Conservation (phyloP, 345 rosid genomes). For the Camelina neglecta region DNA sequence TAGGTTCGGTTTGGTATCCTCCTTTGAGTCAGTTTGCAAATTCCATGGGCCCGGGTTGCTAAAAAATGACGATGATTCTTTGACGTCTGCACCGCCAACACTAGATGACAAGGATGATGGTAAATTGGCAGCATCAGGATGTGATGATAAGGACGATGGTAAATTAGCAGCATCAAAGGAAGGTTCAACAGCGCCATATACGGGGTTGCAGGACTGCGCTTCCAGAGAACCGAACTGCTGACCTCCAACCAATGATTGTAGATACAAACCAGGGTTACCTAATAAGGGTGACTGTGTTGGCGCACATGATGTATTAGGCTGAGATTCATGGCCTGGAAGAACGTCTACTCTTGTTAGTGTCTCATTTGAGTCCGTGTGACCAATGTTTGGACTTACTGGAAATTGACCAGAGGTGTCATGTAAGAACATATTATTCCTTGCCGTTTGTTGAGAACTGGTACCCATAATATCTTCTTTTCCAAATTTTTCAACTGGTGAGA, state of each 20-base stretch:
- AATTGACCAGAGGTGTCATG: not conserved
- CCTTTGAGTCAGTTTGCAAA: constrained; percentile 5
- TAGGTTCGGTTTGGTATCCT: not conserved
- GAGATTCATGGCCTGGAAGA: constrained; percentile 1
- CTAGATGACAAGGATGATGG: constrained; percentile 23
- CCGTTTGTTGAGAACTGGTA: not conserved
- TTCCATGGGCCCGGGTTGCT: constrained; percentile 12
- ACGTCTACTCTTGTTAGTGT: not conserved
- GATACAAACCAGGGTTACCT: not conserved
- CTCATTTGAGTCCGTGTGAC: not conserved
- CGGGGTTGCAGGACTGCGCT: not conserved
- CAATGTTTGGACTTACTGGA: not conserved
- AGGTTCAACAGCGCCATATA: not conserved
- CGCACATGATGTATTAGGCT: not conserved
- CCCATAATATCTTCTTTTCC: not conserved
- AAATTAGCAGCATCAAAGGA: not conserved
- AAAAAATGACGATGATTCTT: constrained; percentile 14
- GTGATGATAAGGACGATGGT: constrained; percentile 1
- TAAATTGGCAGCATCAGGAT: constrained; percentile 8
- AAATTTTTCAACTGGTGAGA: not conserved
- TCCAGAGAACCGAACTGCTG: not conserved
- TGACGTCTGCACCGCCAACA: constrained; percentile 8
- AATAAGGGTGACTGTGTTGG: not conserved
- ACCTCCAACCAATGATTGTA: not conserved
- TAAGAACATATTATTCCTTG: not conserved